Conservation (phyloP, 2,329 filamentous ascomycete genomes). For the Periglandula ipomoeae region DNA sequence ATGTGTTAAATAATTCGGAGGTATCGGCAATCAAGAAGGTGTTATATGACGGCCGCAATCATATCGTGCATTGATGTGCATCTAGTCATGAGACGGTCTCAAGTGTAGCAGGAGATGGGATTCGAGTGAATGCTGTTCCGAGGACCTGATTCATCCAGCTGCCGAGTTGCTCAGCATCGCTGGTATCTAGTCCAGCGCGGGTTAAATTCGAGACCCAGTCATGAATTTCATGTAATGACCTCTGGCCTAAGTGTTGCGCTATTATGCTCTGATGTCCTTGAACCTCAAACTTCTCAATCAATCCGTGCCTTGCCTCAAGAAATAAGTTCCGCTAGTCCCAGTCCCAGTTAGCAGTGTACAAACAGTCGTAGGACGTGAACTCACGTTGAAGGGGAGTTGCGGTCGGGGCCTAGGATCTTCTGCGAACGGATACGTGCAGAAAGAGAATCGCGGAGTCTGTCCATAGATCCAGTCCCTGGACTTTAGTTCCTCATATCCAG, state of each 20-base stretch:
- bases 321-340: constrained; percentile 20
- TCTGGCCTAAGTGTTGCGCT: neutral
- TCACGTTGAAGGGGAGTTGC: constrained; percentile 36
- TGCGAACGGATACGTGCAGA: constrained; percentile 52
- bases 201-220: constrained; percentile 18
- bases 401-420: constrained; percentile 49
- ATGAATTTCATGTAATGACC: constrained; percentile 13
- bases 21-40: no score
- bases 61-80: neutral
- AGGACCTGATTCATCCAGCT: constrained; percentile 22
- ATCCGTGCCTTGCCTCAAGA: constrained; percentile 28
- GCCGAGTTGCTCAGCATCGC: constrained; percentile 16
- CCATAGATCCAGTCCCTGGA: constrained; percentile 68
- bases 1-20: no score
- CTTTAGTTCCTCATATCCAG: constrained; percentile 29
- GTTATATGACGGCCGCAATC: no score
- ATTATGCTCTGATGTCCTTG: constrained; percentile 10
- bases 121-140: constrained; percentile 19
- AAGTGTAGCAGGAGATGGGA: constrained; percentile 4
- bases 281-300: constrained; percentile 24
- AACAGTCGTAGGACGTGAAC: constrained; percentile 5
- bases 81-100: neutral
- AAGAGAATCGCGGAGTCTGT: constrained; percentile 77
- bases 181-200: constrained; percentile 16
- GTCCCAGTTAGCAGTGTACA: neutral